phyloP scores from a whole-genome alignment of 2,329 filamentous ascomycete genomes.

The Xylariaceae sp. region DNA sequence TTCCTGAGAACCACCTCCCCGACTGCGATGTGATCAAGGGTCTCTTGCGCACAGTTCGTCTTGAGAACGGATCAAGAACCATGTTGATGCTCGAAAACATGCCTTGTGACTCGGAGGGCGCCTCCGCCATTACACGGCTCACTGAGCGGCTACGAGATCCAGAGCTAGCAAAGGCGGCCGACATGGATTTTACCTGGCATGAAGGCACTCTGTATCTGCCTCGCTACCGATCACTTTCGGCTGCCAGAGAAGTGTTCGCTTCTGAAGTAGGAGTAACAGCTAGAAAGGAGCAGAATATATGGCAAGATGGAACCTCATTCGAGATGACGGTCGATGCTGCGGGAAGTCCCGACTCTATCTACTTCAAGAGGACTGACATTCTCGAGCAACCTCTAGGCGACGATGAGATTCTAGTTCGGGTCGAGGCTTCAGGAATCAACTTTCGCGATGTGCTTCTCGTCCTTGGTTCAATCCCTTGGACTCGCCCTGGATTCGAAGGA shows the following conservation, averaged over 20 bases:
- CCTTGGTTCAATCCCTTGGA: constrained; percentile 35
- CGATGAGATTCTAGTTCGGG: constrained; percentile 31
- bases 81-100: constrained; percentile 24
- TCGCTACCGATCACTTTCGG: constrained; percentile 18
- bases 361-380: constrained; percentile 29
- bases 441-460: constrained; percentile 33
- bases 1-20: constrained; percentile 12
- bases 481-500: constrained; percentile 21
- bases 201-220: constrained; percentile 22
- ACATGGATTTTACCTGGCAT: constrained; percentile 28
- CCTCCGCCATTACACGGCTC: constrained; percentile 20
- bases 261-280: constrained; percentile 23
- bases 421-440: constrained; percentile 32
- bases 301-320: constrained; percentile 30
- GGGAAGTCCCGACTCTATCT: constrained; percentile 36
- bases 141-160: constrained; percentile 20
- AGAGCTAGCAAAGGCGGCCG: constrained; percentile 12
- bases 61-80: constrained; percentile 25
- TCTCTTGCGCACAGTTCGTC: constrained; percentile 25
- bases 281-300: constrained; percentile 33
- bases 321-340: constrained; percentile 37
- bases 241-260: constrained; percentile 25
- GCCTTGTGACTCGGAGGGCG: constrained; percentile 9
- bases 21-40: constrained; percentile 24
- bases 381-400: constrained; percentile 17